Conservation (phyloP, 768 basidiomycete genomes). For the Rhizopogon roseolus region DNA sequence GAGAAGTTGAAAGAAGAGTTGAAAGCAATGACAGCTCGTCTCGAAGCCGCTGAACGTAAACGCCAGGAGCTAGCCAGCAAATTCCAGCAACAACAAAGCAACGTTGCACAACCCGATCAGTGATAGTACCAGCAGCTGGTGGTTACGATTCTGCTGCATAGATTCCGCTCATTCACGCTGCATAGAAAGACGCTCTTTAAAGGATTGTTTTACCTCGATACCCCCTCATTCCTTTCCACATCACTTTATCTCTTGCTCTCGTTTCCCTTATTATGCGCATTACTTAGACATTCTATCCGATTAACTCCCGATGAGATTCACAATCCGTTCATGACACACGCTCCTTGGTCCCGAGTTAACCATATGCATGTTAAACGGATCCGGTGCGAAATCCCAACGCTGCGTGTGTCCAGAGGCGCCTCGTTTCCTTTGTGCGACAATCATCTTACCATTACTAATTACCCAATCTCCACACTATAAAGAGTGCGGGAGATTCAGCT, state of each 20-base stretch:
- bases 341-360: background rate
- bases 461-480: conserved; percentile 5
- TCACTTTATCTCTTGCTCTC: background rate
- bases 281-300: conserved; percentile 2
- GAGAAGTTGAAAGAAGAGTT: conserved; percentile 74
- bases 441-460: background rate
- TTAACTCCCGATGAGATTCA: conserved; percentile 1
- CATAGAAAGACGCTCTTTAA: background rate
- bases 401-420: background rate
- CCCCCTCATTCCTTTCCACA: conserved; percentile 1
- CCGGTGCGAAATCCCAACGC: background rate
- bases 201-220: background rate
- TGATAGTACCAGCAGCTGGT: background rate
- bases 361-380: background rate
- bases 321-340: background rate
- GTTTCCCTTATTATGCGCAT: background rate
- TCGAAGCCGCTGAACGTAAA: conserved; percentile 70
- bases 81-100: conserved; percentile 18
- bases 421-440: background rate
- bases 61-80: conserved; percentile 41
- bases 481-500: conserved; percentile 1
- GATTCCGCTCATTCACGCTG: background rate
- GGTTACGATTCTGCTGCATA: background rate
- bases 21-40: conserved; percentile 65
- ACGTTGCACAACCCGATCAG: conserved; percentile 11